phyloP scores from a whole-genome alignment of 257 asterid species.

The Solanum ossicruentum region DNA sequence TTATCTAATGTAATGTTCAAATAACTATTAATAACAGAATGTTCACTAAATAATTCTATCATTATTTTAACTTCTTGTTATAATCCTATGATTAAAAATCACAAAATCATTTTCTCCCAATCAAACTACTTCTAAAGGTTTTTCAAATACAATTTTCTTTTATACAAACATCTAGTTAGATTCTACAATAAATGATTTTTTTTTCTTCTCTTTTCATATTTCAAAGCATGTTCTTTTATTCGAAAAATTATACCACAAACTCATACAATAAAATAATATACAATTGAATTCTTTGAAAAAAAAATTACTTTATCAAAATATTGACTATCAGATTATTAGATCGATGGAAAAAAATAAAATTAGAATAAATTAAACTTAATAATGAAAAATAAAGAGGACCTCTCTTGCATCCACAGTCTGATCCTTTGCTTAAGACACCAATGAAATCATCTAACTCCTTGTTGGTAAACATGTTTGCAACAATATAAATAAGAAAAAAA shows the following conservation, averaged over 20 bases:
- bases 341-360: background rate
- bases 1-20: background rate
- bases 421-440: background rate
- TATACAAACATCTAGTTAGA: background rate
- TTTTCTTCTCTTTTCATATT: background rate
- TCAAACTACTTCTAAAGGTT: background rate
- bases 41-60: background rate
- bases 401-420: conserved; percentile 2
- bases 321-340: background rate
- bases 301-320: background rate
- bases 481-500: background rate
- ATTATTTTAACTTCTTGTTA: background rate
- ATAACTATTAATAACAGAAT: background rate
- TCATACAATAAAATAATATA: background rate
- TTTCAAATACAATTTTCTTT: background rate
- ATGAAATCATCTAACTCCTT: background rate
- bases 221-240: background rate
- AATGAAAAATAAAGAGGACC: background rate
- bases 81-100: background rate
- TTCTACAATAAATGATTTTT: background rate
- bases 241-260: background rate
- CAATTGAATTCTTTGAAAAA: background rate
- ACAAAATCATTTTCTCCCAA: background rate
- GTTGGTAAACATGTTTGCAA: background rate
- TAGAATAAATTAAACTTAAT: background rate